Conservation (phyloP, 306 rosid species). For the Vicia villosa region DNA sequence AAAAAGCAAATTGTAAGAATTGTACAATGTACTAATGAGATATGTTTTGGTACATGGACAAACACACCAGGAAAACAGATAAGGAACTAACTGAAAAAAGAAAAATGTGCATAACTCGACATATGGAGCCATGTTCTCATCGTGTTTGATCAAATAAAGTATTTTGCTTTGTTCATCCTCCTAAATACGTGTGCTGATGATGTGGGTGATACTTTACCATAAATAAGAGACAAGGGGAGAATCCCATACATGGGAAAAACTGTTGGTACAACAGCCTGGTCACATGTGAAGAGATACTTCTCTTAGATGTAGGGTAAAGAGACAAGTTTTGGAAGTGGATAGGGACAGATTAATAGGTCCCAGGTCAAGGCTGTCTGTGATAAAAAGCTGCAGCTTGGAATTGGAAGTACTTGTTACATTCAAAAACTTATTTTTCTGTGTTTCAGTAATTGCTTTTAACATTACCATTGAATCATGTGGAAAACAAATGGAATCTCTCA, state of each 20-base stretch:
- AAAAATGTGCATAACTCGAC: neutral
- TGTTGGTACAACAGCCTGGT: slow-evolving; percentile 31
- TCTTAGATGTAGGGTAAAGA: slow-evolving; percentile 3
- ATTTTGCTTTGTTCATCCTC: slow-evolving; percentile 18
- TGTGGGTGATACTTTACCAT: slow-evolving; percentile 8
- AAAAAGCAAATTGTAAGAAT: too few species aligned
- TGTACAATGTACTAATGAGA: neutral
- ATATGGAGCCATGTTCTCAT: neutral
- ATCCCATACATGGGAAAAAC: neutral
- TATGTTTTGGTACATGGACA: neutral
- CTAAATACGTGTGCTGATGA: neutral
- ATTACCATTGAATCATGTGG: neutral
- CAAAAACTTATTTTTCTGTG: neutral
- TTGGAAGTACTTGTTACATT: slow-evolving; percentile 4
- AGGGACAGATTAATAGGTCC: slow-evolving; percentile 15
- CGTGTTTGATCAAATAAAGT: slow-evolving; percentile 12
- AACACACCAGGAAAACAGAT: neutral
- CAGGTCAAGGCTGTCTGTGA: slow-evolving; percentile 8
- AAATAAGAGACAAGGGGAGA: slow-evolving; percentile 28
- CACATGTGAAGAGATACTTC: slow-evolving; percentile 34
- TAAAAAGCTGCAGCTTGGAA: slow-evolving; percentile 23
- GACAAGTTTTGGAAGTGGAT: neutral
- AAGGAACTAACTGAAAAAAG: slow-evolving; percentile 8
- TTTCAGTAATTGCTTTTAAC: neutral
- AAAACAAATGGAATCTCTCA: slow-evolving; percentile 4